phyloP scores from a whole-genome alignment of 352 stramenopile species.

The Pythium phragmiticola region DNA sequence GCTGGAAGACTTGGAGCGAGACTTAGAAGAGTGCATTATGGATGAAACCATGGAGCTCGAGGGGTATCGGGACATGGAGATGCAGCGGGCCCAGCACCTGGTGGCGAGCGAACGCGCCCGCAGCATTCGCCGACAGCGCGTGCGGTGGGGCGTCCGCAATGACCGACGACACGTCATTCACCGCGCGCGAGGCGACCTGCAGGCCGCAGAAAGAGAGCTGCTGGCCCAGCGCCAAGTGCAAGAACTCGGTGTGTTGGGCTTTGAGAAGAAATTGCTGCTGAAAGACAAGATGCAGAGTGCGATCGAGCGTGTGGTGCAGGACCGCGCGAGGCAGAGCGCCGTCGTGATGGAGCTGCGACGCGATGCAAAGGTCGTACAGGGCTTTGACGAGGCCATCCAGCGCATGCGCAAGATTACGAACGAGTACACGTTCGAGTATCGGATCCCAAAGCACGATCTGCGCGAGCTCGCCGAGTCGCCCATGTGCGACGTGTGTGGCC shows the following conservation, averaged over 20 bases:
- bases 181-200: constrained; percentile 39
- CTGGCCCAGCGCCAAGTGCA: constrained; percentile 42
- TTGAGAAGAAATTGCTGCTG: constrained; percentile 51
- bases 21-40: constrained; percentile 67
- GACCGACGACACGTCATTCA: constrained; percentile 55
- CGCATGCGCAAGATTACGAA: constrained; percentile 53
- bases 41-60: constrained; percentile 67
- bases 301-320: constrained; percentile 28
- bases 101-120: constrained; percentile 38
- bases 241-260: constrained; percentile 55
- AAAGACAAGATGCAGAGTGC: constrained; percentile 46
- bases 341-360: constrained; percentile 44
- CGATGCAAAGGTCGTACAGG: constrained; percentile 38
- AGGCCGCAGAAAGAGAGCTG: constrained; percentile 33
- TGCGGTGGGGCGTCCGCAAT: constrained; percentile 62
- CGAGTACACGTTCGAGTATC: constrained; percentile 58
- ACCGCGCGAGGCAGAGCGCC: constrained; percentile 42
- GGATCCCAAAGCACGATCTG: constrained; percentile 56
- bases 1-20: constrained; percentile 76
- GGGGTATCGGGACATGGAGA: constrained; percentile 53
- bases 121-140: constrained; percentile 51
- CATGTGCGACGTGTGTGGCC: constrained; percentile 51
- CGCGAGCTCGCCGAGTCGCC: constrained; percentile 34
- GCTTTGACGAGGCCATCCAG: constrained; percentile 51
- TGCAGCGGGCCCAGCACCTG: constrained; percentile 41